Evolutionary conservation across 2,329 filamentous ascomycete genomes (phyloP), one percentile per base, ranked within the genome.

Genomic region (Harringtonia aguacate): DNA sequence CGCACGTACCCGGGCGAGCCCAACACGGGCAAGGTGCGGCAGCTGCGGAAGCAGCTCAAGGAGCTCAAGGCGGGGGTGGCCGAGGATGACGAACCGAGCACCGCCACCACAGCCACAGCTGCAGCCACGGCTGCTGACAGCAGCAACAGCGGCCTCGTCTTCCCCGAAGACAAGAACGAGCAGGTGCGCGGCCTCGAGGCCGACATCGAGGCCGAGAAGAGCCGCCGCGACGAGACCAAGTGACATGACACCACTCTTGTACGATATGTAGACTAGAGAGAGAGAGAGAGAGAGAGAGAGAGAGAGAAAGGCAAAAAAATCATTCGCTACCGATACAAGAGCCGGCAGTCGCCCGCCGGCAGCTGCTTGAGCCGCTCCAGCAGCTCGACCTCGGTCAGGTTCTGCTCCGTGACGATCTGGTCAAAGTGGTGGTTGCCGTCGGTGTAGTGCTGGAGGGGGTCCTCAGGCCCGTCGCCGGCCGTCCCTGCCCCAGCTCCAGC

Each of bases 391-490:
- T 89, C 82, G 8, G 75, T 77, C 57, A 86, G 58, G 49, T 82
- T 79, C 59, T 80, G 70, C 64, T 88, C 84, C 1, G 81, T 84
- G 56, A 85, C 86, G 51, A 90, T 86, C 68, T 89, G 80, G 63
- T 92, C 86, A 61, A 90, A 84, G 53, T 75, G 78, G 58, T 87
- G 83, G 51, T 73, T 73, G 0, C 86, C 86, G 60, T 90, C 83
- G 12, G 83, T 71, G 56, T 85, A 90, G 55, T 68, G 72, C 52
- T 80, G 70, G 57, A 90, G 55, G 22, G 72, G 70, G 47, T 75
- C 72, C 4, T 17, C 20, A 33, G 18, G 10, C 21, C 64, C 65
- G 10, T 61, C 63, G 3, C 57, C 12, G 30, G n/a, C 9, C n/a
- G 10, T 15, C 20, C 12, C 30, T 20, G n/a, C 38, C 28, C 38